Evolutionary conservation across 768 basidiomycete genomes (phyloP).

Genomic region (Boletus tomentosulus): DNA sequence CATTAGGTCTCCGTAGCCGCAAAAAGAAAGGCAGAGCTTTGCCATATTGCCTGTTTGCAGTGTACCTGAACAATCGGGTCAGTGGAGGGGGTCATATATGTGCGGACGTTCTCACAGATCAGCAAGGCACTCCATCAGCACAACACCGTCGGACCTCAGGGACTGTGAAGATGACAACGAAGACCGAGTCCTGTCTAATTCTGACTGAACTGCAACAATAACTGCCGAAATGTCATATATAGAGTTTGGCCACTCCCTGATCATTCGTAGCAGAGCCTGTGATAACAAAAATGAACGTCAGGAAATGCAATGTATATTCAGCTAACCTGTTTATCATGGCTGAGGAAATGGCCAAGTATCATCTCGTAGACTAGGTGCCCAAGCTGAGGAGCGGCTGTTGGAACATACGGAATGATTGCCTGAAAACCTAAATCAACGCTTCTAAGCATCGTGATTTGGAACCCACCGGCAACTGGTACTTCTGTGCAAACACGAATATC

Average conservation of each 20-base stretch:
- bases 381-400: slow-evolving; percentile 76
- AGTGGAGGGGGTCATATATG: background rate
- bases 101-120: slow-evolving; percentile 59
- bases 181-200: slow-evolving; percentile 62
- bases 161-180: slow-evolving; percentile 44
- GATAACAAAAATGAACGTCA: background rate
- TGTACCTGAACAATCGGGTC: slow-evolving; percentile 52
- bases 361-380: slow-evolving; percentile 90
- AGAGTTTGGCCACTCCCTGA: slow-evolving; percentile 84
- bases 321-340: slow-evolving; percentile 68
- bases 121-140: slow-evolving; percentile 92
- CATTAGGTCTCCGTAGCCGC: slow-evolving; percentile 78
- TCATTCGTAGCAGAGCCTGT: slow-evolving; percentile 71
- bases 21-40: slow-evolving; percentile 92
- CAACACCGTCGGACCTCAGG: slow-evolving; percentile 43
- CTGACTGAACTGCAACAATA: slow-evolving; percentile 82
- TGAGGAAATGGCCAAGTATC: slow-evolving; percentile 83
- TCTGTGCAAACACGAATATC: slow-evolving; percentile 87
- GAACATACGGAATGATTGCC: slow-evolving; percentile 87
- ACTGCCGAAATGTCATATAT: slow-evolving; percentile 89
- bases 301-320: background rate
- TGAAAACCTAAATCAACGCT: slow-evolving; percentile 27
- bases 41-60: slow-evolving; percentile 84
- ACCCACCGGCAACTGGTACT: slow-evolving; percentile 71
- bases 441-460: background rate